Percentiles rank a stretch among this genome's conserved stretches.
Evolutionary conservation across 257 asterid species (phyloP).

Genomic region (Jacaranda copaia): DNA sequence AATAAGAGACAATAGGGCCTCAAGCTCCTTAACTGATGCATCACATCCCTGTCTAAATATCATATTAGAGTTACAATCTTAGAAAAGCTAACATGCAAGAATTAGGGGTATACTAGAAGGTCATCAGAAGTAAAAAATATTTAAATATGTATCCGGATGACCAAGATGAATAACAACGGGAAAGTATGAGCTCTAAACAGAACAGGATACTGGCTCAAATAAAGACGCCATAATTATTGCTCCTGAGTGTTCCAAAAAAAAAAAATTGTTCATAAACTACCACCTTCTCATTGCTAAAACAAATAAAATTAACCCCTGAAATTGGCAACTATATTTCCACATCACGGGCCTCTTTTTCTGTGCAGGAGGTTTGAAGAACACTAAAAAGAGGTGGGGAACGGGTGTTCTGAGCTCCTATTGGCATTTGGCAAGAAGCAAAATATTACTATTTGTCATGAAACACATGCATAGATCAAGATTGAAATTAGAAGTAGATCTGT

Average conservation of each 20-base stretch:
- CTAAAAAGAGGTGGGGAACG: background rate
- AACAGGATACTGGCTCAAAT: conserved; percentile 10
- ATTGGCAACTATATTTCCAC: conserved; percentile 6
- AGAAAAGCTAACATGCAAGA: conserved; percentile 33
- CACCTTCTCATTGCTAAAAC: background rate
- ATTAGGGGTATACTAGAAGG: background rate
- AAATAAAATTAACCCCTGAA: background rate
- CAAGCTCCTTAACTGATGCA: conserved; percentile 81
- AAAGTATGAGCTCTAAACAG: background rate
- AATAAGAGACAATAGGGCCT: conserved; percentile 73
- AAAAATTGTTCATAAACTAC: background rate
- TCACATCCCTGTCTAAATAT: conserved; percentile 88
- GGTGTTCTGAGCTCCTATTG: conserved; percentile 5
- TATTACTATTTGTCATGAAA: background rate
- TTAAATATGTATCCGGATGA: background rate
- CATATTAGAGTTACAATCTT: conserved; percentile 46
- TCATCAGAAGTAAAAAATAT: background rate
- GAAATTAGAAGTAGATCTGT: conserved; percentile 1
- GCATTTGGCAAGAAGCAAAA: conserved; percentile 3
- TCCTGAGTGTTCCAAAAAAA: background rate
- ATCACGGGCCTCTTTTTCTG: background rate
- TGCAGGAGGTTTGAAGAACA: background rate
- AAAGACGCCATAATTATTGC: background rate
- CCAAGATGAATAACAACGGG: conserved; percentile 18
- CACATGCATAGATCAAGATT: background rate